These are phyloP conservation scores for Geosmithia putterillii DNA, from an alignment of 2,329 filamentous ascomycete species.

Conservation along the genomic window DNA sequence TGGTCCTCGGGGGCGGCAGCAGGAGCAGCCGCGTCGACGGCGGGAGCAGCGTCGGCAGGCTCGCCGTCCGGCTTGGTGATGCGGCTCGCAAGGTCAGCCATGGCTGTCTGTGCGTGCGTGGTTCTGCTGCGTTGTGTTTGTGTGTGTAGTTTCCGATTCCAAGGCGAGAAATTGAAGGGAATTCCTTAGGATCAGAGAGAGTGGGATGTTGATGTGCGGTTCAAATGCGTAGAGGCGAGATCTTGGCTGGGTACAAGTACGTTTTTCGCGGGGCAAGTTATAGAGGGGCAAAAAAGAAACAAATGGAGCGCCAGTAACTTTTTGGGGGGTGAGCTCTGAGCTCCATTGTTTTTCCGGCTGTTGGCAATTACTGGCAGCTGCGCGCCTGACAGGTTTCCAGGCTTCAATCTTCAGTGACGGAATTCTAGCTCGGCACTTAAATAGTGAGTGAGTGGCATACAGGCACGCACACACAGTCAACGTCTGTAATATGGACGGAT, in stretches of 20 bases:
- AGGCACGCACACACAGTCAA: too few species aligned
- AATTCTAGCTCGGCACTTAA: too few species aligned
- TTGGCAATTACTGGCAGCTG: background rate
- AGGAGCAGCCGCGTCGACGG: conserved; percentile 10
- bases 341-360: conserved; percentile 1
- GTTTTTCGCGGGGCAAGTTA: conserved; percentile 1
- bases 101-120: conserved; percentile 7
- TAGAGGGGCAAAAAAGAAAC: conserved; percentile 1
- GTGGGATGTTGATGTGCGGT: background rate
- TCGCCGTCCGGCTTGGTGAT: conserved; percentile 31
- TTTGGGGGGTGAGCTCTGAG: background rate
- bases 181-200: background rate
- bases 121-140: background rate
- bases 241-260: background rate
- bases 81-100: conserved; percentile 39
- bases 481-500: too few species aligned
- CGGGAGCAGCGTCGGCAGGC: conserved; percentile 8
- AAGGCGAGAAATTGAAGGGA: background rate
- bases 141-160: background rate
- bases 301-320: background rate
- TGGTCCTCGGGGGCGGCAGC: conserved; percentile 12
- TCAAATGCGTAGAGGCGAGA: background rate
- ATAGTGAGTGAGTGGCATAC: background rate
- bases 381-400: background rate
- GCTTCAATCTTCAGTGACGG: too few species aligned